phyloP scores from a whole-genome alignment of 768 basidiomycete genomes.

The Kwoniella dendrophila region DNA sequence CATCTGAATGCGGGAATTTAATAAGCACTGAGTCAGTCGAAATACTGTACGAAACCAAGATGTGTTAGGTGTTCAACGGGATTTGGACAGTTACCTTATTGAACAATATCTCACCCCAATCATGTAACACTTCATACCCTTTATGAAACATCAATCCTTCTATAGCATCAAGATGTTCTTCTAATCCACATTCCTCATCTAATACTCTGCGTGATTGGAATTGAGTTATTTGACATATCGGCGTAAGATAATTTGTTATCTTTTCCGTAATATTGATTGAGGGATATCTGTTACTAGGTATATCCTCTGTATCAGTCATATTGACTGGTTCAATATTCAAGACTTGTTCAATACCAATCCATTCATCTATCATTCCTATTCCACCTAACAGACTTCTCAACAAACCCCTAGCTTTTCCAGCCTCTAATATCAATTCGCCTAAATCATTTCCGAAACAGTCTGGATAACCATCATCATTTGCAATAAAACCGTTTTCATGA shows the following conservation, averaged over 20 bases:
- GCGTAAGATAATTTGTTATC: slow-evolving; percentile 16
- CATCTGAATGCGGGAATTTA: slow-evolving; percentile 1
- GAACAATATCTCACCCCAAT: slow-evolving; percentile 37
- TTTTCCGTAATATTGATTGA: slow-evolving; percentile 9
- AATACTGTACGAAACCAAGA: neutral
- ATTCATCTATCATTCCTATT: neutral
- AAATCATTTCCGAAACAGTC: slow-evolving; percentile 29
- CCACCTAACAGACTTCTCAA: slow-evolving; percentile 21
- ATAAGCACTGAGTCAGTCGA: neutral
- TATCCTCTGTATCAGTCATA: neutral
- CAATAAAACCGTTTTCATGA: slow-evolving; percentile 40
- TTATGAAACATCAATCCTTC: slow-evolving; percentile 39
- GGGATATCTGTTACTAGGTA: neutral
- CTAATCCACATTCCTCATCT: slow-evolving; percentile 46
- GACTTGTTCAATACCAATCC: slow-evolving; percentile 18
- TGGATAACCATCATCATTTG: slow-evolving; percentile 36
- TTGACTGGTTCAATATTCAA: neutral
- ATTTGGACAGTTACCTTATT: slow-evolving; percentile 28
- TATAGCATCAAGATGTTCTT: slow-evolving; percentile 48
- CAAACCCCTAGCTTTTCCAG: slow-evolving; percentile 46
- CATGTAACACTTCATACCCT: slow-evolving; percentile 28
- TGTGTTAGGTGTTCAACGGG: neutral
- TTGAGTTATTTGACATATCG: slow-evolving; percentile 31
- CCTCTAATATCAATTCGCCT: slow-evolving; percentile 32
- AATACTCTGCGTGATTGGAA: slow-evolving; percentile 36